Base-by-base conservation (phyloP, 768 basidiomycete genomes). In the Boletus sp. region DNA sequence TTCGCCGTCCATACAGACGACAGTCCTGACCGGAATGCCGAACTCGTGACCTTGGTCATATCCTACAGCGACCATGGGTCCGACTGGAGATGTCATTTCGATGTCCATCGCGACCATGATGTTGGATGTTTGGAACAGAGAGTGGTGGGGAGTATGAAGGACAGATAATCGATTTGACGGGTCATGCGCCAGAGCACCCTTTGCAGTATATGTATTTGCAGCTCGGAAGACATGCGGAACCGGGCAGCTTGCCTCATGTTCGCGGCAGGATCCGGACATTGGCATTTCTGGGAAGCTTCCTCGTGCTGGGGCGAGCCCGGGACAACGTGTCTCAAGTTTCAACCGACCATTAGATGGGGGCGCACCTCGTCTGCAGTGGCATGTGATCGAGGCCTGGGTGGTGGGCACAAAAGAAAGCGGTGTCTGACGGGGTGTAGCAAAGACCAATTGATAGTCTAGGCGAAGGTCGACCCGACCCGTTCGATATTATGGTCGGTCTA, bases 71-170 rank as follows among this genome's bases (percentile, higher is more conserved):
- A 73, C 61, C 60, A 71, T 35, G 8, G 71, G 67, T 35, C 70
- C 68, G 11, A 64, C 44, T n/a, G 68, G 65, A 50, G 72, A 71
- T 37, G 56, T n/a, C 72, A 72, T 73, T 32, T 72, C 72, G 30
- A 72, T 61, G 32, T 72, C 71, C 69, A 73, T 72, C 49, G 63
- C 44, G 12, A 56, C 55, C 52, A 60, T 70, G 50, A 35, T 29
- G 37, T 42, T 37, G 60, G 1, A 35, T 50, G 46, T 47, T 45
- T 50, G 28, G 28, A 39, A 35, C 5, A 39, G 24, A 39, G 56
- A 48, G 42, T 32, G 42, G 15, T 29, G 54, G 28, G 5, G 58
- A 37, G 55, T 35, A 46, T 18, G 29, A 32, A 39, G 15, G 40
- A 39, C 39, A 50, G 57, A 63, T 68, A 55, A 67, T 59, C 65